phyloP scores from a whole-genome alignment of 768 basidiomycete genomes.

The Mycena vulgaris region DNA sequence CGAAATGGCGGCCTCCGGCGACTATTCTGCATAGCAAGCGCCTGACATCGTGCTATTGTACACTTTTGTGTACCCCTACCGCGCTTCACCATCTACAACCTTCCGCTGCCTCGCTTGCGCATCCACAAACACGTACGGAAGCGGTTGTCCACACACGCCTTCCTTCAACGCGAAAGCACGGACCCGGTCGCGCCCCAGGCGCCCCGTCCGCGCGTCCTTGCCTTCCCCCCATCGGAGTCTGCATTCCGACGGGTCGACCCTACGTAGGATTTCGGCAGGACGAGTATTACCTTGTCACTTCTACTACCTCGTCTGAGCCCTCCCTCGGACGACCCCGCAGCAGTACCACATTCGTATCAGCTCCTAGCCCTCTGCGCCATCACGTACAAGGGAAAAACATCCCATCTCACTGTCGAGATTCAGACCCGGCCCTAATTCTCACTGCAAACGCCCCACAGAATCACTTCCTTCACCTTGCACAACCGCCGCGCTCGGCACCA shows the following conservation, averaged over 20 bases:
- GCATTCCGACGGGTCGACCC: too few relatives aligned
- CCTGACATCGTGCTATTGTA: conserved; percentile 8
- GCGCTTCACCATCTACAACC: background rate
- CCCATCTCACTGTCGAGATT: too few relatives aligned
- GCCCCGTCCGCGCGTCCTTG: background rate
- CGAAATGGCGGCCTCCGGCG: conserved; percentile 6
- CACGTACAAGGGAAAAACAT: too few relatives aligned
- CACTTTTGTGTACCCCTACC: conserved; percentile 1
- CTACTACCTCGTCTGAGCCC: conserved; percentile 7
- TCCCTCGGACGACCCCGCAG: conserved; percentile 9
- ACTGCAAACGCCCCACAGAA: too few relatives aligned
- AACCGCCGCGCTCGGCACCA: too few relatives aligned
- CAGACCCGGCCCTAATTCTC: too few relatives aligned
- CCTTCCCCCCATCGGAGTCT: background rate
- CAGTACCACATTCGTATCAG: background rate
- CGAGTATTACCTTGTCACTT: conserved; percentile 3
- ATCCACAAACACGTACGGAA: background rate
- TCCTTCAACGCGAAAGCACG: too few relatives aligned
- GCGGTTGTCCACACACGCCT: too few relatives aligned
- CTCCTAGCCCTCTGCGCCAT: background rate
- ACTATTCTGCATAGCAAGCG: background rate
- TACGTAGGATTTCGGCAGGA: background rate
- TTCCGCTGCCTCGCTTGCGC: background rate
- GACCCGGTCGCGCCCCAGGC: too few relatives aligned
- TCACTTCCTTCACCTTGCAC: too few relatives aligned